Evolutionary conservation across 139 green algal genomes (phyloP), one percentile per base, ranked within the genome.

Genomic region (Raphidocelis subcapitata): DNA sequence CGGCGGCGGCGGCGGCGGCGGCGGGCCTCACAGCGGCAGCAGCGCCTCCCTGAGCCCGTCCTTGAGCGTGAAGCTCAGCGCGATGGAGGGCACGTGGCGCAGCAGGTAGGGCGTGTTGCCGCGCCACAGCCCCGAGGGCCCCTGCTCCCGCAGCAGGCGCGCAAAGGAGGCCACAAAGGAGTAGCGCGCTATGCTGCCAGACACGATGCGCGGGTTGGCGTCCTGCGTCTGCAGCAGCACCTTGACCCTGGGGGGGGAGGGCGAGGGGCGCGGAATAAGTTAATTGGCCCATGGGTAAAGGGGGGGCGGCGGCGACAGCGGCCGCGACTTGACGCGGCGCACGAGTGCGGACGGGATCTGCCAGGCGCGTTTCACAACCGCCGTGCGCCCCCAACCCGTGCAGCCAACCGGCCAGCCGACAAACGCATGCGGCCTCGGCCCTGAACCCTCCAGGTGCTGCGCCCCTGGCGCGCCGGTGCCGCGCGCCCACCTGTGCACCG

Each of bases 11-110:
- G n/a, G n/a, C n/a, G n/a, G n/a, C n/a, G n/a, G n/a, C n/a, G 21
- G 24, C 52, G 21, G 10, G 52, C 4, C 52, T 5, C 24, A 28
- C 18, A 37, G 15, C 28, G 56, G 46, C 64, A 78, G 56, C 56
- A 75, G 8, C 1, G 44, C 62, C 52, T 84, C 78, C 23, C 63
- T 33, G 35, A 69, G 54, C 35, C 21, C 41, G 23, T 69, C 63
- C 74, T 86, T 86, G 77, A 83, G 77, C 29, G 81, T 74, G 16
- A 86, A 86, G n/a, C 54, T 74, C 18, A 86, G 66, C 12, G 77
- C 79, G 29, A 74, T 75, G 35, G 47, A 69, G 3, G 76, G 76
- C 63, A 81, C 69, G 51, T 82, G 72, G 33, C 80, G 67, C 55
- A 80, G 31, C 61, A 85, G 67, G 72, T 85, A 85, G 12, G 80